These are phyloP conservation scores for Candida yuanshanica DNA, from an alignment of 805 yeast genomes.

Conservation along the genomic window DNA sequence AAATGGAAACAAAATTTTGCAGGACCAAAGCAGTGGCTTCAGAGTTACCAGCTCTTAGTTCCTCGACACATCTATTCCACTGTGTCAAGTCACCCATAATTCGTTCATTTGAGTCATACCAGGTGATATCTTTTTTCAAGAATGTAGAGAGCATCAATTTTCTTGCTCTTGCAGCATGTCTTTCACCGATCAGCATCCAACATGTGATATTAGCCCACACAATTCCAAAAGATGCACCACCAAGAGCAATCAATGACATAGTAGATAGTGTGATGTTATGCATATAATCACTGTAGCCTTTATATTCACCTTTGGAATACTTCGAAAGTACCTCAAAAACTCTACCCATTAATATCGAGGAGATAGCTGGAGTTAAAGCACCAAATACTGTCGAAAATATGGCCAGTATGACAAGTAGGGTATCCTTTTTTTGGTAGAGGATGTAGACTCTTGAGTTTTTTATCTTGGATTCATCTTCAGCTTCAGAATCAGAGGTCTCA, in stretches of 20 bases:
- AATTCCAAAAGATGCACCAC: slow-evolving; percentile 37
- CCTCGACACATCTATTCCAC: slow-evolving; percentile 69
- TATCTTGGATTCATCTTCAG: slow-evolving; percentile 2
- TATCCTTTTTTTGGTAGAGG: slow-evolving; percentile 22
- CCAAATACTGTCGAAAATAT: slow-evolving; percentile 37
- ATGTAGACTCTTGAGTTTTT: slow-evolving; percentile 17
- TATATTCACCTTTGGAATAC: slow-evolving; percentile 29
- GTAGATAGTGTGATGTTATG: slow-evolving; percentile 32
- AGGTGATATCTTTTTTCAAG: slow-evolving; percentile 40
- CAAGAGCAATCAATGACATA: slow-evolving; percentile 39
- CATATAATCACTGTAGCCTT: slow-evolving; percentile 27
- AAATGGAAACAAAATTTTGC: slow-evolving; percentile 46
- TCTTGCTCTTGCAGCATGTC: slow-evolving; percentile 57
- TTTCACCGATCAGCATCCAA: slow-evolving; percentile 73
- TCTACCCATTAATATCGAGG: slow-evolving; percentile 61
- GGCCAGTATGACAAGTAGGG: slow-evolving; percentile 24
- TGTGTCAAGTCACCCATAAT: slow-evolving; percentile 62
- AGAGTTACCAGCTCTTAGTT: slow-evolving; percentile 59
- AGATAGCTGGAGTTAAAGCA: slow-evolving; percentile 55
- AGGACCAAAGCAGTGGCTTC: slow-evolving; percentile 57
- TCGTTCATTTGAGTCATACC: slow-evolving; percentile 58
- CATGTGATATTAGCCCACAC: slow-evolving; percentile 49
- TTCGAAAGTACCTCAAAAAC: slow-evolving; percentile 44
- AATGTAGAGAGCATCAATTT: slow-evolving; percentile 36
- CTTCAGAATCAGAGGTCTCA: background rate